Percentiles rank a stretch among this genome's conserved stretches.
Evolutionary conservation across 768 basidiomycete species (phyloP).

Genomic region (Lactarius sanguifluus): DNA sequence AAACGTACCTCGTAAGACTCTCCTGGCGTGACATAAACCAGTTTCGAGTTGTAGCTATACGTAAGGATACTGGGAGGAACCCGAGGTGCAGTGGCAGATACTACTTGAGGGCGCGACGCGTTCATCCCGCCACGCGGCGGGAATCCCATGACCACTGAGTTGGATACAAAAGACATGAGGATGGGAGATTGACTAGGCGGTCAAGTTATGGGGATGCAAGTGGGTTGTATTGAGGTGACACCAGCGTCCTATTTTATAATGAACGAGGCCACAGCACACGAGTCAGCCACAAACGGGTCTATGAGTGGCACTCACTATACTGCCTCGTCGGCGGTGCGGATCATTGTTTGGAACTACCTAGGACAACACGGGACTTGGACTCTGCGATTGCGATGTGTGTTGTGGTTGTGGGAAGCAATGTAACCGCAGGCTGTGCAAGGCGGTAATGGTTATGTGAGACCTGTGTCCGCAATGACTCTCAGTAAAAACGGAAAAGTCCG

Average conservation of each 20-base stretch:
- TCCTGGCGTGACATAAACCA: conserved; percentile 36
- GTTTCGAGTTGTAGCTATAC: conserved; percentile 30
- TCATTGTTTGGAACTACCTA: neutral
- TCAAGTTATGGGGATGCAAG: neutral
- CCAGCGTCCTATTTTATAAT: neutral
- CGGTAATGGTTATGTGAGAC: neutral
- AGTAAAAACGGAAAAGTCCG: no score
- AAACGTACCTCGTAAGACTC: conserved; percentile 31
- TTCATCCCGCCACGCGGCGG: neutral
- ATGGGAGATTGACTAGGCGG: neutral
- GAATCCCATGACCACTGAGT: neutral
- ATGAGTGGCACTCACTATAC: neutral
- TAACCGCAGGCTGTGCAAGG: neutral
- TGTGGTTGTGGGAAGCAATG: no score
- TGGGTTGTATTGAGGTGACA: neutral
- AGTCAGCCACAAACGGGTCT: neutral
- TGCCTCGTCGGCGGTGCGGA: neutral
- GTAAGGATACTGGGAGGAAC: conserved; percentile 30
- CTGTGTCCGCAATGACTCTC: neutral
- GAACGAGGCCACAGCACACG: neutral
- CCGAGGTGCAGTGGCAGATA: neutral
- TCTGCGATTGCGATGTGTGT: neutral
- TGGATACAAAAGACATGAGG: neutral
- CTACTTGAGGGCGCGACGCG: neutral
- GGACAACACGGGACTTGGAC: neutral